Evolutionary conservation across 2,329 filamentous ascomycete species (phyloP), one percentile per base, ranked within the genome.

Genomic region (Fusarium verticillioides): DNA sequence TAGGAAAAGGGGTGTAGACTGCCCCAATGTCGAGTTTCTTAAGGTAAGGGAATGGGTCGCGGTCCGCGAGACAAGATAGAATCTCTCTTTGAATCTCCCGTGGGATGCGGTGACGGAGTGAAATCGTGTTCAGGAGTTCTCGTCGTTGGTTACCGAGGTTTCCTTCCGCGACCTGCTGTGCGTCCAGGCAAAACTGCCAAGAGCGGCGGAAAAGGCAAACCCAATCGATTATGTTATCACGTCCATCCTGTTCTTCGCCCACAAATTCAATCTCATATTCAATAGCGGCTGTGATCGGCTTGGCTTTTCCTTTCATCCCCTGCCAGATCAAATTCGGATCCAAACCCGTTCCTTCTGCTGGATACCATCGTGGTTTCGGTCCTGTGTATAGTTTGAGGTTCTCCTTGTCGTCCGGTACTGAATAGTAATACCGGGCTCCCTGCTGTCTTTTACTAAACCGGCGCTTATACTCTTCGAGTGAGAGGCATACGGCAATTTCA

Each of bases 151-250:
- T 12, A 12, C 50, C 23, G 3, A 58, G 2, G 3, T 34, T 49
- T 7, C 23, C 39, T n/a, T 73, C 53, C 2, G 10, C 18, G 1
- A 66, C 56, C 10, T 58, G 49, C 23, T 59, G 44, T 4, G 66
- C 58, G 13, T 73, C 70, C 2, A 73, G 9, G 18, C 50, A 58
- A 16, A 73, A 73, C 15, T 70, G 61, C 4, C 39, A n/a, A 5
- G 70, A 73, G 9, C 70, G 59, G 16, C 34, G 49, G 16, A 73
- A 52, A 16, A 73, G 9, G 1, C 12, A 13, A 36, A 18, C 15
- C 34, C 34, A 34, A 34, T 34, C 32, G 32, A 34, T 12, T 34
- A 34, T 34, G 32, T 34, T 2, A 34, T 34, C 32, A 12, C 12
- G 6, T 34, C 12, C 32, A 34, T 34, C 32, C 32, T 34, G 32